Percentiles rank a stretch among this genome's conserved stretches.
Conservation (phyloP, 805 yeast genomes). For the Saturnispora diversa region DNA sequence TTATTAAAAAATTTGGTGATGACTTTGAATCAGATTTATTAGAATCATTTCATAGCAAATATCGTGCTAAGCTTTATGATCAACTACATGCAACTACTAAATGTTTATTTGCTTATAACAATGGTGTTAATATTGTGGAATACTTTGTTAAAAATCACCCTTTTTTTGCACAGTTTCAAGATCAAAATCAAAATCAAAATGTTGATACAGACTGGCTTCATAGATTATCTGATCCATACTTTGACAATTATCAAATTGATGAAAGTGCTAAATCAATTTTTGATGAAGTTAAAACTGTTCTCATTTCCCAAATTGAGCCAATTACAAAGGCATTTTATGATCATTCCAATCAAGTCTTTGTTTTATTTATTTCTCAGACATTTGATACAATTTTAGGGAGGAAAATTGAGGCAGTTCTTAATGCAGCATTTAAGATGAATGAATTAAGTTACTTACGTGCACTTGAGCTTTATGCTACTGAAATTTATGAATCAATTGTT, state of each 20-base stretch:
- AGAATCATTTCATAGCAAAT: slow-evolving; percentile 65
- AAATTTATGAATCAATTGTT: slow-evolving; percentile 47
- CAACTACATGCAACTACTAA: slow-evolving; percentile 71
- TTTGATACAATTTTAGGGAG: slow-evolving; percentile 64
- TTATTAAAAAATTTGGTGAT: slow-evolving; percentile 67
- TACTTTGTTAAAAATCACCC: slow-evolving; percentile 75
- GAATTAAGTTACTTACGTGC: slow-evolving; percentile 69
- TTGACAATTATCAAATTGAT: slow-evolving; percentile 41
- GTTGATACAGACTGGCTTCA: slow-evolving; percentile 44
- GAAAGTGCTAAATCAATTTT: slow-evolving; percentile 44
- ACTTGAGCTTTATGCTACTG: slow-evolving; percentile 55
- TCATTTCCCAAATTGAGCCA: slow-evolving; percentile 64
- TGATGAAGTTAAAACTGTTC: slow-evolving; percentile 48
- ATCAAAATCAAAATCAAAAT: slow-evolving; percentile 15
- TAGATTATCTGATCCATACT: slow-evolving; percentile 51
- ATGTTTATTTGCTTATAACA: slow-evolving; percentile 71
- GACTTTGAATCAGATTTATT: slow-evolving; percentile 65
- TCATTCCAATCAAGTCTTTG: slow-evolving; percentile 56
- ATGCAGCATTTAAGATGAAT: slow-evolving; percentile 53
- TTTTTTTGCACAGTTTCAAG: slow-evolving; percentile 46
- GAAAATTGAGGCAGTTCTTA: slow-evolving; percentile 49
- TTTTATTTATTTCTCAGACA: slow-evolving; percentile 63
- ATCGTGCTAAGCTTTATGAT: slow-evolving; percentile 56
- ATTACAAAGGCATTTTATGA: slow-evolving; percentile 58
- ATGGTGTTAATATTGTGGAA: slow-evolving; percentile 74